Evolutionary conservation across 768 basidiomycete genomes (phyloP), one percentile per base, ranked within the genome.

Genomic region (Arthromyces matolae): DNA sequence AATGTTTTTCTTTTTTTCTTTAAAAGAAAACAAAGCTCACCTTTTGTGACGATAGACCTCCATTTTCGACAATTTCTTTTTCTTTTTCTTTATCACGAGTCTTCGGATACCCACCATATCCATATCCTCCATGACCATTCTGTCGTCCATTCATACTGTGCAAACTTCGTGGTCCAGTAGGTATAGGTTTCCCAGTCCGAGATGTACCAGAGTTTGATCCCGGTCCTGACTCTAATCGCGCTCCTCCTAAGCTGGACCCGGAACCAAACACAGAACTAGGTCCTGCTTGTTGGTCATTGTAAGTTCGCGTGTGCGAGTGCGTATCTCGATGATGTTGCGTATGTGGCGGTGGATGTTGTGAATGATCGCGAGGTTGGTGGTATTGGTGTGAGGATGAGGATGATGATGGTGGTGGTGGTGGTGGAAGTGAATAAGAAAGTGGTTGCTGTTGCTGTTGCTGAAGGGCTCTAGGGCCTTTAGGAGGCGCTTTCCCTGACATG

Each of bases 401-500:
- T n/a, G n/a, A n/a, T n/a, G n/a, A n/a, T n/a, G n/a, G n/a, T n/a
- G n/a, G n/a, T n/a, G n/a, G n/a, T n/a, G n/a, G n/a, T n/a, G n/a
- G n/a, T n/a, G n/a, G n/a, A n/a, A n/a, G n/a, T n/a, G n/a, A n/a
- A n/a, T n/a, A n/a, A n/a, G n/a, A n/a, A n/a, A n/a, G 64, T 50
- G 38, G 66, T 59, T 49, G 69, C 45, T 69, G 57, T 34, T 69
- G 62, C 42, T 69, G 70, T 9, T 70, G 57, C n/a, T 76, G 56
- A 49, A 89, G 71, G 36, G 86, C 86, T 51, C 86, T 71, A 37
- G 86, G 86, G 47, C 86, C 86, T 55, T 73, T 77, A 55, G 86
- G 86, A 57, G 86, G 86, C 42, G 79, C 81, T 71, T 84, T 87
- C 61, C 86, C 84, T 66, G 86, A 86, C 86, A 89, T 86, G 32